Percentiles rank a stretch among this genome's conserved stretches.
Conservation (phyloP, 2,329 filamentous ascomycete species). For the Orbilia oligospora region DNA sequence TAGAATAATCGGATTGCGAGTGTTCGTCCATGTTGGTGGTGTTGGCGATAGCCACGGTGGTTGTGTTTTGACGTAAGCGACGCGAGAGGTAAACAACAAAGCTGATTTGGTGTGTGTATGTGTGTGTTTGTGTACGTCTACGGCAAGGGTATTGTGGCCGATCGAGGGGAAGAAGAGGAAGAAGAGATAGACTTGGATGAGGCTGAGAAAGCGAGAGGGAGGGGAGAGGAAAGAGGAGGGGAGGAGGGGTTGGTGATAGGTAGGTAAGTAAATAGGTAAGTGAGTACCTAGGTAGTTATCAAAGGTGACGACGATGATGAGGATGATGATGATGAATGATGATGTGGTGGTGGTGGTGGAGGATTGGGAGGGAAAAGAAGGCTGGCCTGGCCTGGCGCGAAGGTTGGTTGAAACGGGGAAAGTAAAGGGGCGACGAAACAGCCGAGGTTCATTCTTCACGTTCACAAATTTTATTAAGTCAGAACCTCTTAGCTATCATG, state of each 20-base stretch:
- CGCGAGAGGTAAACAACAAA: slow-evolving; percentile 37
- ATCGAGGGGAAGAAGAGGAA: slow-evolving; percentile 5
- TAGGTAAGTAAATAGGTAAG: too few species aligned
- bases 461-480: not conserved
- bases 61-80: slow-evolving; percentile 24
- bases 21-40: slow-evolving; percentile 46
- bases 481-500: too few species aligned
- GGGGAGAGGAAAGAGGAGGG: too few species aligned
- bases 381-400: slow-evolving; percentile 11
- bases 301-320: too few species aligned
- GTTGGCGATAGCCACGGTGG: not conserved
- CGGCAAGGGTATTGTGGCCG: too few species aligned
- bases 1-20: slow-evolving; percentile 51
- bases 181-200: slow-evolving; percentile 12
- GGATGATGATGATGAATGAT: too few species aligned
- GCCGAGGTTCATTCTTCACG: slow-evolving; percentile 54
- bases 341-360: slow-evolving; percentile 8
- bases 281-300: too few species aligned
- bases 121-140: not conserved
- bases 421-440: slow-evolving; percentile 30
- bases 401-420: slow-evolving; percentile 16
- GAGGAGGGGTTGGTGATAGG: too few species aligned
- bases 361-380: slow-evolving; percentile 2
- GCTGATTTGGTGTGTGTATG: not conserved
- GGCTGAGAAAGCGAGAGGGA: slow-evolving; percentile 1